These are phyloP conservation scores for Erigeron philadelphicus DNA, from an alignment of 140 eudicot species.

Conservation along the genomic window DNA sequence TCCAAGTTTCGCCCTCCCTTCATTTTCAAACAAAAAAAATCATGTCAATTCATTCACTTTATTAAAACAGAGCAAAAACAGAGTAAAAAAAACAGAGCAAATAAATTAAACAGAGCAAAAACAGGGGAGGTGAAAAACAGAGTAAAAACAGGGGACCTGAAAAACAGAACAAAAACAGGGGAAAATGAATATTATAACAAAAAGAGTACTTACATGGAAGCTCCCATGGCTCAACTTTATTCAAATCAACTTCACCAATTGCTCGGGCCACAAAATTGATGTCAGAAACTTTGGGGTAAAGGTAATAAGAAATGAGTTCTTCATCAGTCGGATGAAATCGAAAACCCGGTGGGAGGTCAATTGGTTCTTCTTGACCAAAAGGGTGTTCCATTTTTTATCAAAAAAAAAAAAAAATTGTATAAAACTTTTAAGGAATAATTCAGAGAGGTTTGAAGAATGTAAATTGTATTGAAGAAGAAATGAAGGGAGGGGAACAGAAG, in stretches of 20 bases:
- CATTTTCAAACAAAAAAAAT: conserved; percentile 12
- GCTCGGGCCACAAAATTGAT: conserved; percentile 37
- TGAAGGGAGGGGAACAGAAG: conserved; percentile 33
- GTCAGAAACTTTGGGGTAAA: conserved; percentile 55
- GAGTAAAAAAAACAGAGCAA: too few species aligned
- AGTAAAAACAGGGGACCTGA: too few species aligned
- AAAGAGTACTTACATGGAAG: conserved; percentile 57
- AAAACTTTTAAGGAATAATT: background rate
- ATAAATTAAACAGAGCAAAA: too few species aligned
- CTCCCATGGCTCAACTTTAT: conserved; percentile 94
- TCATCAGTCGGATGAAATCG: conserved; percentile 91
- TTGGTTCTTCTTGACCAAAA: conserved; percentile 35
- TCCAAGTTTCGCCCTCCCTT: conserved; percentile 81
- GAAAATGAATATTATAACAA: background rate
- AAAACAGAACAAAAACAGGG: conserved; percentile 5
- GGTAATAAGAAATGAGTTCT: conserved; percentile 78
- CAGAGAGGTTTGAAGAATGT: conserved; percentile 18
- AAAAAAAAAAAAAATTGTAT: background rate
- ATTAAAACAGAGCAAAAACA: background rate
- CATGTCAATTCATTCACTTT: background rate
- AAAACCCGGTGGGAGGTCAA: conserved; percentile 87
- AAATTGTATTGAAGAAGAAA: conserved; percentile 23
- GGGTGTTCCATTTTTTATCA: conserved; percentile 34
- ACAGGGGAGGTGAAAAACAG: too few species aligned
- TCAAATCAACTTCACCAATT: conserved; percentile 80